These are phyloP conservation scores for Collybia nuda DNA, from an alignment of 768 basidiomycete genomes.

Conservation along the genomic window DNA sequence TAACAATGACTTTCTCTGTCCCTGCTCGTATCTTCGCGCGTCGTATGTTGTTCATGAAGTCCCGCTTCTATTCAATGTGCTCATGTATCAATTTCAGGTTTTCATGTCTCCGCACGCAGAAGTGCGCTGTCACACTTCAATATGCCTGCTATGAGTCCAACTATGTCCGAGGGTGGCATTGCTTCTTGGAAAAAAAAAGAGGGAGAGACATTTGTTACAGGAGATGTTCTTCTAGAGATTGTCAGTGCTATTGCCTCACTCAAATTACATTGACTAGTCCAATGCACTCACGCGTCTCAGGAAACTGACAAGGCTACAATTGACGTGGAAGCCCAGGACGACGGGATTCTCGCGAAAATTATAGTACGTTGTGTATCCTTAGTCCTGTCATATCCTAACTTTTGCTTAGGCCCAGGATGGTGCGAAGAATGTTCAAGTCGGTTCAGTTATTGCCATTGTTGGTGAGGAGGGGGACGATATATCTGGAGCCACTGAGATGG, in stretches of 20 bases:
- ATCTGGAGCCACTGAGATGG: constrained; percentile 75
- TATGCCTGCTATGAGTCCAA: constrained; percentile 99
- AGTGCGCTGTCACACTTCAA: constrained; percentile 83
- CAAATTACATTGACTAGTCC: constrained; percentile 8
- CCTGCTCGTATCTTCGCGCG: constrained; percentile 62
- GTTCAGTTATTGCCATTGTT: constrained; percentile 85
- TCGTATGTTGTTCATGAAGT: constrained; percentile 40
- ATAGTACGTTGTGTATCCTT: constrained; percentile 56
- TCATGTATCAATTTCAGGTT: constrained; percentile 45
- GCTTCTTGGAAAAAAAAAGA: constrained; percentile 97
- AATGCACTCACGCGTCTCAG: constrained; percentile 35
- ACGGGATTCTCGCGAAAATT: constrained; percentile 95
- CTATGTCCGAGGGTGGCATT: constrained; percentile 99
- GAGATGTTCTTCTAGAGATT: constrained; percentile 96
- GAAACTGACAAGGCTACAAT: constrained; percentile 99
- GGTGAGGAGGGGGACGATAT: constrained; percentile 96
- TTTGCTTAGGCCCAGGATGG: constrained; percentile 71
- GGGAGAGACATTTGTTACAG: constrained; percentile 84
- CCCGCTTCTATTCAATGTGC: background rate
- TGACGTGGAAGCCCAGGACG: constrained; percentile 98
- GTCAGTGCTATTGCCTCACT: constrained; percentile 43
- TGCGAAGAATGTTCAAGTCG: constrained; percentile 84
- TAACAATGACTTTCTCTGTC: constrained; percentile 59
- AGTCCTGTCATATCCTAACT: background rate
- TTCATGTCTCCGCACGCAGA: constrained; percentile 80